Evolutionary conservation across 2,329 filamentous ascomycete species (phyloP).

Genomic region (Cytospora piceicola): DNA sequence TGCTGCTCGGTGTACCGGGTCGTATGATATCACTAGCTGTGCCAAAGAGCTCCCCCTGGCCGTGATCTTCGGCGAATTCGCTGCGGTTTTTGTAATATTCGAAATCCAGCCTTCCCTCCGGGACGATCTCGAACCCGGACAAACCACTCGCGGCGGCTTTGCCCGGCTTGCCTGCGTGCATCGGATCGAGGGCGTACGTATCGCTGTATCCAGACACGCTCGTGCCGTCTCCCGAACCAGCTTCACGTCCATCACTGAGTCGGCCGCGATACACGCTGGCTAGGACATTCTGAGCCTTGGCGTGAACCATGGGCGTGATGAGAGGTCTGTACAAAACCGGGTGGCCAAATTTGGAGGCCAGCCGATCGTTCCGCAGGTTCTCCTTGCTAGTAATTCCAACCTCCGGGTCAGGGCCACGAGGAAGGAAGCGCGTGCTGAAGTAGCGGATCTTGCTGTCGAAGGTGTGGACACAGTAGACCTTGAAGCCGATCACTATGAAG

Average conservation of each 20-base stretch:
- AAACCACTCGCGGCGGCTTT: constrained; percentile 43
- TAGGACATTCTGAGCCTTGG: constrained; percentile 84
- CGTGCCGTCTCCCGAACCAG: constrained; percentile 57
- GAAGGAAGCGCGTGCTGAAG: constrained; percentile 69
- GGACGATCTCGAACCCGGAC: constrained; percentile 86
- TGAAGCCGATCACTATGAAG: constrained; percentile 80
- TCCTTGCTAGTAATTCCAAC: constrained; percentile 53
- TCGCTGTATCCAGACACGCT: constrained; percentile 79
- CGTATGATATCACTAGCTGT: constrained; percentile 61
- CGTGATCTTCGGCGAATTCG: constrained; percentile 85
- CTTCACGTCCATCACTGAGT: constrained; percentile 67
- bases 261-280: constrained; percentile 86
- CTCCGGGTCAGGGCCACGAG: constrained; percentile 47
- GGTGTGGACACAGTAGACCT: constrained; percentile 74
- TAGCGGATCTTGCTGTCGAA: constrained; percentile 84
- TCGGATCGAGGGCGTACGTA: constrained; percentile 77
- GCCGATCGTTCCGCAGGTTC: constrained; percentile 65
- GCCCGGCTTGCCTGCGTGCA: constrained; percentile 67
- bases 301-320: constrained; percentile 93
- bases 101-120: constrained; percentile 85
- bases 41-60: constrained; percentile 73
- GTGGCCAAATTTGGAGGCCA: constrained; percentile 82
- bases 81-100: constrained; percentile 88
- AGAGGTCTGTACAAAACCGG: constrained; percentile 87
- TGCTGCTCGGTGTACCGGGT: constrained; percentile 63